These are phyloP conservation scores for Haplosporangium sp. DNA, from an alignment of 371 early-diverging fungal genomes.

Conservation along the genomic window DNA sequence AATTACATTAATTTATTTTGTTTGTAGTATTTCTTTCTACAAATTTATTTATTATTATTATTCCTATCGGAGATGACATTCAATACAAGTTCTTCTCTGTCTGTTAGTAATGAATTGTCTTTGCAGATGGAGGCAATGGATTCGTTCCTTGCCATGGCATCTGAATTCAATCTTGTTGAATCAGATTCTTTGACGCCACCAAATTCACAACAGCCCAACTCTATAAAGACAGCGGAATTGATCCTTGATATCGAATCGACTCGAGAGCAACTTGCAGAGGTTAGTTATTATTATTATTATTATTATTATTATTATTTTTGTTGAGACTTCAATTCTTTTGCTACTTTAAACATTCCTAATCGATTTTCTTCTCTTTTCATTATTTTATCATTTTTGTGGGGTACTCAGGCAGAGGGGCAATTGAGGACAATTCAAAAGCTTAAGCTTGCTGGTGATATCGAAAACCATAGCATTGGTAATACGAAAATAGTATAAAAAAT, in stretches of 20 bases:
- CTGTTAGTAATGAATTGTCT: not conserved
- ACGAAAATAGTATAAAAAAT: not conserved
- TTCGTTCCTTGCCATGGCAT: slow-evolving; percentile 16
- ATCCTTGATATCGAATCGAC: slow-evolving; percentile 6
- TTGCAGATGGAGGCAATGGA: slow-evolving; percentile 11
- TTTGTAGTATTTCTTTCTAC: not conserved
- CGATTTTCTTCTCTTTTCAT: no score
- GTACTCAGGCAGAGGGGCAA: slow-evolving; percentile 10
- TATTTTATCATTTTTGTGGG: no score
- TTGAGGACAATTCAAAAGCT: slow-evolving; percentile 16
- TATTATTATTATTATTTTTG: not conserved
- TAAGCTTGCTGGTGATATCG: slow-evolving; percentile 8
- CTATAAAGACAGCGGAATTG: slow-evolving; percentile 10
- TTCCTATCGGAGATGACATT: not conserved
- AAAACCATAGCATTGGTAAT: slow-evolving; percentile 8
- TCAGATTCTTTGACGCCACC: not conserved
- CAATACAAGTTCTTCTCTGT: not conserved
- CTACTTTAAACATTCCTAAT: no score
- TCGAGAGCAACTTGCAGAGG: slow-evolving; percentile 15
- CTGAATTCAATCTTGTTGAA: slow-evolving; percentile 3
- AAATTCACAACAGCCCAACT: not conserved
- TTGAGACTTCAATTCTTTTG: no score
- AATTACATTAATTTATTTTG: not conserved
- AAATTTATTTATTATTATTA: not conserved
- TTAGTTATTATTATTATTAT: not conserved